Conservation (phyloP, 2,329 filamentous ascomycete genomes). For the Colletotrichum phormii region DNA sequence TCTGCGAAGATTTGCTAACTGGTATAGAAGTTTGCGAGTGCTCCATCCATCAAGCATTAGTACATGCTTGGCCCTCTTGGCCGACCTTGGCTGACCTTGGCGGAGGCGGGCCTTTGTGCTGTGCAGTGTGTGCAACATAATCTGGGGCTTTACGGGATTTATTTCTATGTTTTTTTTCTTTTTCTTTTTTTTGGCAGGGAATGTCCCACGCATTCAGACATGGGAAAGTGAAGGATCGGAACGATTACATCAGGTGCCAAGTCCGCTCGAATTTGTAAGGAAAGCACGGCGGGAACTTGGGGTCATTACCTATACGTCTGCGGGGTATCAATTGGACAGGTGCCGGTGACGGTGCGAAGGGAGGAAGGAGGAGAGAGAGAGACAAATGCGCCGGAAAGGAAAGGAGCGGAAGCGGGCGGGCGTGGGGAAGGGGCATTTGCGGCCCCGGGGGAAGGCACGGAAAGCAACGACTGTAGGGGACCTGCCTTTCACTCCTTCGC, state of each 20-base stretch:
- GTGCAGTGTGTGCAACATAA: not conserved
- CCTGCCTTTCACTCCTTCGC: not conserved
- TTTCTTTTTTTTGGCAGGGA: not conserved
- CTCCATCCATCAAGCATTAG: slow-evolving; percentile 20
- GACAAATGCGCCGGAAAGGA: not conserved
- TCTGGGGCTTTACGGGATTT: not conserved
- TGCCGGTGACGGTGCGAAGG: not conserved
- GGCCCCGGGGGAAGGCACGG: not conserved
- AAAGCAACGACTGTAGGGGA: too few species aligned
- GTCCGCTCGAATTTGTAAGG: not conserved
- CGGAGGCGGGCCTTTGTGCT: not conserved
- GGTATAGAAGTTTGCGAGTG: not conserved
- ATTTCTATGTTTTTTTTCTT: not conserved
- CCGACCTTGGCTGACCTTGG: slow-evolving; percentile 9
- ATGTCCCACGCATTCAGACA: not conserved
- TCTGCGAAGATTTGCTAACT: not conserved
- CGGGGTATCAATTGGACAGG: rapidly evolving
- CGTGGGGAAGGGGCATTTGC: not conserved
- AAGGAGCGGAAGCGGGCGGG: not conserved
- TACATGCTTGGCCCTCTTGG: slow-evolving; percentile 23
- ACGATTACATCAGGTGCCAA: not conserved
- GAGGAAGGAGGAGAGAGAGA: not conserved
- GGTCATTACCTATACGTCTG: not conserved
- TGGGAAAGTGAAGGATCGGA: not conserved
- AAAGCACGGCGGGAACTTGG: not conserved